Conservation (phyloP, 495 filamentous ascomycete genomes). For the Thozetella sp. region DNA sequence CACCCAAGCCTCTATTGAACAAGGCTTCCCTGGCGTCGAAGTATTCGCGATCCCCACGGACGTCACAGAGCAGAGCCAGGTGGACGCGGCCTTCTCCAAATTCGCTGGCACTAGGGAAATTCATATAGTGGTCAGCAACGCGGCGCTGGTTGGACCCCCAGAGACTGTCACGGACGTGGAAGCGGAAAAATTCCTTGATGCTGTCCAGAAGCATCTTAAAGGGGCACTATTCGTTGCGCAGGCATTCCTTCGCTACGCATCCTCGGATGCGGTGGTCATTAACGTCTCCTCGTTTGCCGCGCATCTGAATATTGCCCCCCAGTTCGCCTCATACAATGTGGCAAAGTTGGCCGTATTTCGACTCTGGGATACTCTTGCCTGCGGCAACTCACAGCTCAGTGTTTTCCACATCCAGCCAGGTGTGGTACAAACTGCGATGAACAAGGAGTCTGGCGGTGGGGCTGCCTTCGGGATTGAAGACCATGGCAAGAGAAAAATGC, state of each 20-base stretch:
- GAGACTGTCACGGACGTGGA: conserved; percentile 27
- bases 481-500: background rate
- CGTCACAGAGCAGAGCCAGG: conserved; percentile 37
- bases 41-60: conserved; percentile 27
- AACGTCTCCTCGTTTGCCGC: conserved; percentile 35
- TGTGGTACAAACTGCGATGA: conserved; percentile 32
- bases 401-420: conserved; percentile 52
- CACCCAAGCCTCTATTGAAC: conserved; percentile 15
- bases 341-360: conserved; percentile 41
- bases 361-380: conserved; percentile 37
- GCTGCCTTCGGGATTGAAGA: background rate
- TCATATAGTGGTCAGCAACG: conserved; percentile 28
- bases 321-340: conserved; percentile 34
- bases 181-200: conserved; percentile 29
- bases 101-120: conserved; percentile 32
- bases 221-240: conserved; percentile 37
- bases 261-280: conserved; percentile 34
- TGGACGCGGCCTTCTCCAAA: conserved; percentile 25
- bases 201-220: conserved; percentile 34
- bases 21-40: conserved; percentile 11
- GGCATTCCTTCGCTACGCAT: conserved; percentile 39
- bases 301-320: conserved; percentile 33
- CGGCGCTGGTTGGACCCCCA: conserved; percentile 28
- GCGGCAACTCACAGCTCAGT: conserved; percentile 33
- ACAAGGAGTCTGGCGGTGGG: background rate